Evolutionary conservation across 148 eudicot genomes (phyloP).

Genomic region (Chenopodium berlandieri): DNA sequence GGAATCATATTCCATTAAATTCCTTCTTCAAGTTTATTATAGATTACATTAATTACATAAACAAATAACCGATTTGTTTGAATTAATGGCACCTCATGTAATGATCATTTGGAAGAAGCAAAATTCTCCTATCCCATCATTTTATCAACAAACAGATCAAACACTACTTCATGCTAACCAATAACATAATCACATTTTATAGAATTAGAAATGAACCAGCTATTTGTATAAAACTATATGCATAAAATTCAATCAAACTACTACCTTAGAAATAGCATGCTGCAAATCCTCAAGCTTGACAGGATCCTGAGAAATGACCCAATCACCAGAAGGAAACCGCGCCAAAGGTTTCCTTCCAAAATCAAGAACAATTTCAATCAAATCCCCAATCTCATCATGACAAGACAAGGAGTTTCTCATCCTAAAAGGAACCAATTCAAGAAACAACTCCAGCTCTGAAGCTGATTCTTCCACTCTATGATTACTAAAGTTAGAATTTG

Average conservation of each 20-base stretch:
- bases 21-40: neutral
- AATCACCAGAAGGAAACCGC: slow-evolving; percentile 93
- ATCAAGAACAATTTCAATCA: slow-evolving; percentile 94
- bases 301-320: slow-evolving; percentile 72
- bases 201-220: neutral
- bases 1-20: neutral
- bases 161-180: neutral
- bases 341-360: slow-evolving; percentile 93
- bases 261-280: slow-evolving; percentile 84
- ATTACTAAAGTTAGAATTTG: slow-evolving; percentile 22
- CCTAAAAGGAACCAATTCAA: slow-evolving; percentile 71
- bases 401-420: slow-evolving; percentile 61
- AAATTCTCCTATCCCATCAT: neutral
- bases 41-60: neutral
- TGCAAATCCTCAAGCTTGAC: slow-evolving; percentile 75
- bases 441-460: slow-evolving; percentile 74
- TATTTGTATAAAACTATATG: neutral
- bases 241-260: slow-evolving; percentile 6
- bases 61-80: neutral
- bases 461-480: slow-evolving; percentile 36
- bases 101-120: neutral
- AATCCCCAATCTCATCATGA: slow-evolving; percentile 58
- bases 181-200: neutral
- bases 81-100: neutral
- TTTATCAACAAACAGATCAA: neutral